Conservation (phyloP, 345 rosid species). For the thale cress (Arabidopsis thaliana) region DNA sequence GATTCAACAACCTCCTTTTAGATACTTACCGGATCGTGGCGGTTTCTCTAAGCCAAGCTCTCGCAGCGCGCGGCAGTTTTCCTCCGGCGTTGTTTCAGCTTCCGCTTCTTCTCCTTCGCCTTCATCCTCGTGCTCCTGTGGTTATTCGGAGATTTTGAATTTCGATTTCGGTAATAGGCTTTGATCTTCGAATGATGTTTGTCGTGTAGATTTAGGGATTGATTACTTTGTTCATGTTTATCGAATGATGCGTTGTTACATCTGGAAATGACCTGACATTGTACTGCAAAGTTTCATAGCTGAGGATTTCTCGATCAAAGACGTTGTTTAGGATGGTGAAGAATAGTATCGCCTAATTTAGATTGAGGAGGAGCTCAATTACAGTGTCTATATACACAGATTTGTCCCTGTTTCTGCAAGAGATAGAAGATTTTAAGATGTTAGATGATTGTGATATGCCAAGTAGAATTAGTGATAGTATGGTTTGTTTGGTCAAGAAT, state of each 20-base stretch:
- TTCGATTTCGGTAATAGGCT: constrained; percentile 56
- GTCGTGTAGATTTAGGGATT: constrained; percentile 12
- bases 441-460: constrained; percentile 16
- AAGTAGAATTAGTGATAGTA: neutral
- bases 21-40: constrained; percentile 31
- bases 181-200: constrained; percentile 6
- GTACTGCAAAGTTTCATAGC: neutral
- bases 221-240: neutral
- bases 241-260: neutral
- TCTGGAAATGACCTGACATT: neutral
- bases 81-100: constrained; percentile 21
- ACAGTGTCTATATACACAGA: neutral
- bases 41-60: constrained; percentile 7
- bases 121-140: constrained; percentile 53
- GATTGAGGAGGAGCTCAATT: neutral
- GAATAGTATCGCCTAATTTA: constrained; percentile 6
- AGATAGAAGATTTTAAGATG: neutral
- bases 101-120: constrained; percentile 45
- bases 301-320: neutral
- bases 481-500: neutral
- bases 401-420: neutral
- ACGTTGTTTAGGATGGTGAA: neutral
- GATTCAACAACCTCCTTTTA: constrained; percentile 45
- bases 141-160: constrained; percentile 49
- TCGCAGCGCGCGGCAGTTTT: neutral